A percentile compares a stretch with the other conserved stretches of the same genome.
Conservation (phyloP, 2,329 filamentous ascomycete species). For the Penicillium sp. region DNA sequence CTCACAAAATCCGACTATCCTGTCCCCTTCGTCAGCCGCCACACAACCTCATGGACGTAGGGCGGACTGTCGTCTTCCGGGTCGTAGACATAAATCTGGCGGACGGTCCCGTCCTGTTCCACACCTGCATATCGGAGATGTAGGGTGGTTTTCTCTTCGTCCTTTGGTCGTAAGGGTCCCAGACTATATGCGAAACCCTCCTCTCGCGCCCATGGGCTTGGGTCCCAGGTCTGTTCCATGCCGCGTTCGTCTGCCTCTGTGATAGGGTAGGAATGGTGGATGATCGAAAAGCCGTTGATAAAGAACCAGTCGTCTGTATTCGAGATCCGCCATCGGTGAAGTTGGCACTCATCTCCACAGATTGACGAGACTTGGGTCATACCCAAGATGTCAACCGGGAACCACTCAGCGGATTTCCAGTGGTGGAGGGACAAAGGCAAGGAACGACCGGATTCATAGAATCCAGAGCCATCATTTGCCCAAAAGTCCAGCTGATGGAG, state of each 20-base stretch:
- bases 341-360: neutral
- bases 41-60: neutral
- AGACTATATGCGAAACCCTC: neutral
- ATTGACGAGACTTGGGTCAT: neutral
- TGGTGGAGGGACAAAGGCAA: neutral
- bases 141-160: neutral
- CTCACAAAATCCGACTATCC: no score
- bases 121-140: neutral
- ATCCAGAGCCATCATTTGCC: neutral
- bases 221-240: neutral
- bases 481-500: neutral
- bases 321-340: neutral
- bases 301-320: neutral
- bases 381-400: neutral
- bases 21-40: neutral
- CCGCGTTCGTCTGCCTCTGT: neutral
- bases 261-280: neutral
- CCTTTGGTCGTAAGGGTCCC: neutral
- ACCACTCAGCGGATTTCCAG: neutral
- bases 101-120: neutral
- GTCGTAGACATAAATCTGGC: neutral
- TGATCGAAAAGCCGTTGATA: neutral
- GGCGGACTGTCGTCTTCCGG: neutral
- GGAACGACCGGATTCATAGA: neutral
- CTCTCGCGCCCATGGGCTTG: neutral